These are phyloP conservation scores for Cytospora mali DNA, from an alignment of 2,329 filamentous ascomycete species.

Conservation along the genomic window DNA sequence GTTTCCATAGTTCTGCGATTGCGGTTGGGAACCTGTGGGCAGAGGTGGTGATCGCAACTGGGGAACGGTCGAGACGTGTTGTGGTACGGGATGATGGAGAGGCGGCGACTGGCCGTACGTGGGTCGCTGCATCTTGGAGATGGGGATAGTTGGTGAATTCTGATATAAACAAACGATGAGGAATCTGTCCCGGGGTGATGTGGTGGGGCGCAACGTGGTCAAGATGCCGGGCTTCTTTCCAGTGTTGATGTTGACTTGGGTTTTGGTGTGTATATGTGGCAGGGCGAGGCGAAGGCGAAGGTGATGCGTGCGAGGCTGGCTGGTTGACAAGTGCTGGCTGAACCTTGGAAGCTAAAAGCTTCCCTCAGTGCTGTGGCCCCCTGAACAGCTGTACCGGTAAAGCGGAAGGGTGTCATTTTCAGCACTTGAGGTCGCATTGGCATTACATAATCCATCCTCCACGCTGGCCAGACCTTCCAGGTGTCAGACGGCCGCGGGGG, in stretches of 20 bases:
- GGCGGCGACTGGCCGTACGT: conserved; percentile 87
- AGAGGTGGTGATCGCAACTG: conserved; percentile 87
- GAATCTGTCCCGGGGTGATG: not conserved
- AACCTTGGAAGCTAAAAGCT: conserved; percentile 8
- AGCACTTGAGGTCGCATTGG: not conserved
- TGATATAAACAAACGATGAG: not conserved
- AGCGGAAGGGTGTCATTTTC: conserved; percentile 18
- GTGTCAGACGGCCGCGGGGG: too few species aligned
- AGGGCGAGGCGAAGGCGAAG: too few species aligned
- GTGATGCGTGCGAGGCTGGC: too few species aligned
- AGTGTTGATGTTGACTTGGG: not conserved
- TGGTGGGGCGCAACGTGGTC: conserved; percentile 1
- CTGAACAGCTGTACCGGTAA: too few species aligned
- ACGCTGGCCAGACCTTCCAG: too few species aligned
- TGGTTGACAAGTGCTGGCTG: too few species aligned
- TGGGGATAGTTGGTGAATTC: not conserved
- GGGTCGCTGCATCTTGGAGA: conserved; percentile 77
- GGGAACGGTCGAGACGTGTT: conserved; percentile 97
- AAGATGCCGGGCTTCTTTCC: not conserved
- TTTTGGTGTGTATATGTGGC: not conserved
- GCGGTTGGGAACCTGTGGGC: conserved; percentile 69
- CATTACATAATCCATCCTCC: not conserved
- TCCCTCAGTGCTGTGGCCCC: conserved; percentile 2
- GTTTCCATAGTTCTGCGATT: conserved; percentile 65
- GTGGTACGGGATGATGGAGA: conserved; percentile 94